These are phyloP conservation scores for Atkinsonella hypoxylon DNA, from an alignment of 2,329 filamentous ascomycete species.

Conservation along the genomic window DNA sequence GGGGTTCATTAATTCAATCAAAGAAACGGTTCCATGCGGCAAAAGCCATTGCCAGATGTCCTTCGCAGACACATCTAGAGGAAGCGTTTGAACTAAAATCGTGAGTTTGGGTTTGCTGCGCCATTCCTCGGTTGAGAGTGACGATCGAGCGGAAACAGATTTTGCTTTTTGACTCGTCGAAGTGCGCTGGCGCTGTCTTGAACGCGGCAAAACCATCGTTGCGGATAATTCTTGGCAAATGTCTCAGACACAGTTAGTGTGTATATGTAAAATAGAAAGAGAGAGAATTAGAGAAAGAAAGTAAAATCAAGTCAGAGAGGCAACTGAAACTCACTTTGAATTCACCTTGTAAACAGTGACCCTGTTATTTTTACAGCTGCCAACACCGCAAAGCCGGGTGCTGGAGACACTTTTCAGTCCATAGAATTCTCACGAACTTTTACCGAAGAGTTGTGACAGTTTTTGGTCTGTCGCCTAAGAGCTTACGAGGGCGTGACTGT, in stretches of 20 bases:
- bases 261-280: not conserved
- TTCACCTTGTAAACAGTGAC: not conserved
- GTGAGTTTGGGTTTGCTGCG: constrained; percentile 21
- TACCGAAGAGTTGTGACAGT: too few relatives aligned
- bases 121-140: constrained; percentile 14
- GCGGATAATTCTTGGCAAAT: not conserved
- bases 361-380: not conserved
- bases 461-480: too few relatives aligned
- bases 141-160: not conserved
- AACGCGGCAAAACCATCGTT: not conserved
- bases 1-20: constrained; percentile 37
- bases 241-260: not conserved
- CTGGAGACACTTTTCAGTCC: too few relatives aligned
- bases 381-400: too few relatives aligned
- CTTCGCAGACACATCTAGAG: constrained; percentile 22
- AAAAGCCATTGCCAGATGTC: constrained; percentile 42
- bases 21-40: constrained; percentile 38
- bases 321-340: not conserved
- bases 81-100: constrained; percentile 22
- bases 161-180: not conserved
- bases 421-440: too few relatives aligned
- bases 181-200: not conserved
- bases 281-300: too few relatives aligned
- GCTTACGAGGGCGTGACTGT: too few relatives aligned
- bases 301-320: not conserved